phyloP scores from a whole-genome alignment of 305 asterid species.

The Solanum chacoense region DNA sequence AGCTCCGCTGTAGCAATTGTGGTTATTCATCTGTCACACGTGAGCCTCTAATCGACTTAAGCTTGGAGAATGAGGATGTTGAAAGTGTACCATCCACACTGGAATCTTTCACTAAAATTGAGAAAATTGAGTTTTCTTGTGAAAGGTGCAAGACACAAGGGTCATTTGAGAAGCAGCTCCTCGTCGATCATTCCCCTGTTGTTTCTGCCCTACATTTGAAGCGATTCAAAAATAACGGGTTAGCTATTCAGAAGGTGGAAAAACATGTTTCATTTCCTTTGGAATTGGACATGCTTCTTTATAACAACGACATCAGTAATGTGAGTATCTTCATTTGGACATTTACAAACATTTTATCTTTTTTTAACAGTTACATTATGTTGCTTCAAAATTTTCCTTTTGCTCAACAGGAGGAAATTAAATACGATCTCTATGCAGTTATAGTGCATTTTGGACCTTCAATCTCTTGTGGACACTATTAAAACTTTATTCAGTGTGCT shows the following conservation, averaged over 20 bases:
- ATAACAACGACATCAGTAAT: conserved; percentile 15
- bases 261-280: conserved; percentile 57
- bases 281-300: conserved; percentile 57
- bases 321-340: conserved; percentile 27
- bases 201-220: conserved; percentile 70
- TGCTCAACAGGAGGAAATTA: conserved; percentile 40
- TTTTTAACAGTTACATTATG: neutral
- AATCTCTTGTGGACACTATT: conserved; percentile 69
- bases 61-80: conserved; percentile 72
- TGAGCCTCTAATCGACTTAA: conserved; percentile 64
- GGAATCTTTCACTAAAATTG: conserved; percentile 69
- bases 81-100: conserved; percentile 40
- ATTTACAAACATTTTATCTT: neutral
- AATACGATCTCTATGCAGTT: conserved; percentile 49
- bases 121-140: conserved; percentile 68
- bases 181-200: conserved; percentile 48
- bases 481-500: conserved; percentile 47
- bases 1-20: conserved; percentile 64
- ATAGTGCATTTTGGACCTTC: conserved; percentile 64
- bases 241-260: conserved; percentile 55
- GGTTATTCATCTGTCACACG: conserved; percentile 59
- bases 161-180: conserved; percentile 58
- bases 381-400: neutral
- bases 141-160: conserved; percentile 61
- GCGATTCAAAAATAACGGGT: conserved; percentile 67